Evolutionary conservation across 257 asterid genomes (phyloP).

Genomic region (Fraxinus americana): DNA sequence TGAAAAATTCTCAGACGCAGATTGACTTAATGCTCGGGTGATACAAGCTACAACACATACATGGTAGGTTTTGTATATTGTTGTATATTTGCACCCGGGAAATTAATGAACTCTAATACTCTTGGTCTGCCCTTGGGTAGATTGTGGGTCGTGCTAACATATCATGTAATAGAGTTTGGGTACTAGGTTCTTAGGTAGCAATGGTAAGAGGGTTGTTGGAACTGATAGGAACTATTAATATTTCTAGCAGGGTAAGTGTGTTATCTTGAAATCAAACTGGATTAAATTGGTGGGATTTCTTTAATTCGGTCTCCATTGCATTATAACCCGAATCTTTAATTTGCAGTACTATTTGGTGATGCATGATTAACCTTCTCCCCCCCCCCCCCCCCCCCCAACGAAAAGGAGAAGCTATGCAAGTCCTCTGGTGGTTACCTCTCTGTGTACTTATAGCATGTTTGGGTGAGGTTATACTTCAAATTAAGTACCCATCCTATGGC

Average conservation of each 20-base stretch:
- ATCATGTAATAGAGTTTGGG: not conserved
- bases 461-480: too few species aligned
- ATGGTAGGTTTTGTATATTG: slow-evolving; percentile 54
- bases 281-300: not conserved
- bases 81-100: slow-evolving; percentile 36
- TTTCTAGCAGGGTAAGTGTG: not conserved
- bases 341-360: not conserved
- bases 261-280: not conserved
- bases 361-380: not conserved
- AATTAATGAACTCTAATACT: not conserved
- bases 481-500: too few species aligned
- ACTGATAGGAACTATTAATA: slow-evolving; percentile 5
- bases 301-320: not conserved
- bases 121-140: not conserved
- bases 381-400: too few species aligned
- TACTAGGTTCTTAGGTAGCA: slow-evolving; percentile 2
- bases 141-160: not conserved
- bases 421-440: not conserved
- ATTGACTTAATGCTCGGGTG: slow-evolving; percentile 89
- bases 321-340: not conserved
- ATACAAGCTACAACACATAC: slow-evolving; percentile 40
- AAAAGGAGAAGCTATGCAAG: not conserved
- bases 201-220: not conserved
- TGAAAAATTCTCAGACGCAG: slow-evolving; percentile 61
- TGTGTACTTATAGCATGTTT: too few species aligned